Evolutionary conservation across 768 basidiomycete genomes (phyloP).

Genomic region (Auriculariales sp.): DNA sequence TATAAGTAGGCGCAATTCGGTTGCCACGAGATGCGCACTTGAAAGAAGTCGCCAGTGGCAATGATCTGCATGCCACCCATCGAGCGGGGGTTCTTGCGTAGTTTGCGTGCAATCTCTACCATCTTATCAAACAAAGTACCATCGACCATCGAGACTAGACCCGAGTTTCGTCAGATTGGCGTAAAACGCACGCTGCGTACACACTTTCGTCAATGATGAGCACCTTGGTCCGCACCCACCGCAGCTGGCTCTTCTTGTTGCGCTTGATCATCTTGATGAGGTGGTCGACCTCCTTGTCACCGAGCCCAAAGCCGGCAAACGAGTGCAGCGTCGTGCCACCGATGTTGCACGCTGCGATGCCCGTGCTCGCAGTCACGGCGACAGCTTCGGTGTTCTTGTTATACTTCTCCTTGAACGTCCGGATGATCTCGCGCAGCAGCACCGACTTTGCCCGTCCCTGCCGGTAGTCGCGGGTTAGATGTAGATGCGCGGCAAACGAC

Average conservation of each 20-base stretch:
- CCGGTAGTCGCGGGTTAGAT: background rate
- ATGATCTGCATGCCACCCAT: conserved; percentile 89
- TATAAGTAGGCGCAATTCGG: background rate
- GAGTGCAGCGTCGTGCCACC: conserved; percentile 93
- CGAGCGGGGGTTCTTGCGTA: conserved; percentile 51
- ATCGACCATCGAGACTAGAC: conserved; percentile 91
- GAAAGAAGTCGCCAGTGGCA: background rate
- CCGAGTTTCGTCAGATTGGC: background rate
- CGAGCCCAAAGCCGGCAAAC: conserved; percentile 88
- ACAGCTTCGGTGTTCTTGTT: conserved; percentile 50
- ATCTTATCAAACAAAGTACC: conserved; percentile 89
- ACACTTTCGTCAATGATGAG: conserved; percentile 33
- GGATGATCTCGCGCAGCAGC: conserved; percentile 82
- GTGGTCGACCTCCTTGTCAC: conserved; percentile 44
- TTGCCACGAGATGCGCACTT: background rate
- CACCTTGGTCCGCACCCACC: conserved; percentile 79
- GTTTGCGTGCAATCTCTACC: conserved; percentile 43
- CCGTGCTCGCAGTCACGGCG: conserved; percentile 90
- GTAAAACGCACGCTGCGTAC: no score
- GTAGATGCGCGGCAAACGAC: background rate
- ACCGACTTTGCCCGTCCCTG: conserved; percentile 97
- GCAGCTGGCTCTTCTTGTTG: conserved; percentile 67
- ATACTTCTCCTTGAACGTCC: conserved; percentile 43
- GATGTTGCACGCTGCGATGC: conserved; percentile 95
- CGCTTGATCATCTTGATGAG: conserved; percentile 54